Percentiles rank a stretch among this genome's conserved stretches.
These are phyloP conservation scores for Pseudonitzschia pungens DNA, from an alignment of 108 stramenopile genomes.

Conservation along the genomic window DNA sequence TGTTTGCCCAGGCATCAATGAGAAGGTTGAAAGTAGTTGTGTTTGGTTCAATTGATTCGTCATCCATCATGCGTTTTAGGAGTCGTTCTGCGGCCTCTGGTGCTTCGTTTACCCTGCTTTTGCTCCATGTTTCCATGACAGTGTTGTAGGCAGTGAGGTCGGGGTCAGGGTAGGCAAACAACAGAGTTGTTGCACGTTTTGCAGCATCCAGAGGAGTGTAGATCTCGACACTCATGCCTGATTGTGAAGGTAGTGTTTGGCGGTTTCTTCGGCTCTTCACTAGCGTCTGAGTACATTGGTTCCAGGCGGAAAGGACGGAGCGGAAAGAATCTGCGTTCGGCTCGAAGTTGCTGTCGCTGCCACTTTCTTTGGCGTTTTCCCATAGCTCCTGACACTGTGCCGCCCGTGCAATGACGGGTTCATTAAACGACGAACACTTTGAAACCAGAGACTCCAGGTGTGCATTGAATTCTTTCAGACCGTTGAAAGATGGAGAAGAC, in stretches of 20 bases:
- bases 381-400: slow-evolving; percentile 30
- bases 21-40: slow-evolving; percentile 58
- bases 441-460: slow-evolving; percentile 17
- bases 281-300: slow-evolving; percentile 20
- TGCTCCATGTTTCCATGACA: slow-evolving; percentile 33
- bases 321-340: slow-evolving; percentile 35
- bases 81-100: slow-evolving; percentile 29
- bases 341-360: neutral
- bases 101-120: slow-evolving; percentile 29
- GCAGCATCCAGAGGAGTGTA: slow-evolving; percentile 43
- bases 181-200: slow-evolving; percentile 27
- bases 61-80: slow-evolving; percentile 28
- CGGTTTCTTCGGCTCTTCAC: slow-evolving; percentile 19
- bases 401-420: slow-evolving; percentile 25
- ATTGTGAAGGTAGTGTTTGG: neutral
- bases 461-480: slow-evolving; percentile 24
- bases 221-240: slow-evolving; percentile 7
- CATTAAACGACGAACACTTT: slow-evolving; percentile 12
- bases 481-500: slow-evolving; percentile 5
- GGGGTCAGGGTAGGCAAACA: slow-evolving; percentile 25
- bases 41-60: slow-evolving; percentile 33
- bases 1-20: slow-evolving; percentile 69
- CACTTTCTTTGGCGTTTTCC: slow-evolving; percentile 7
- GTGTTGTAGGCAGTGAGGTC: slow-evolving; percentile 32
- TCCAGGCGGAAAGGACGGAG: slow-evolving; percentile 41